A percentile compares a stretch with the other conserved stretches of the same genome.
Conservation (phyloP, 1,139 yeast species). For the Debaryomyces nepalensis region DNA sequence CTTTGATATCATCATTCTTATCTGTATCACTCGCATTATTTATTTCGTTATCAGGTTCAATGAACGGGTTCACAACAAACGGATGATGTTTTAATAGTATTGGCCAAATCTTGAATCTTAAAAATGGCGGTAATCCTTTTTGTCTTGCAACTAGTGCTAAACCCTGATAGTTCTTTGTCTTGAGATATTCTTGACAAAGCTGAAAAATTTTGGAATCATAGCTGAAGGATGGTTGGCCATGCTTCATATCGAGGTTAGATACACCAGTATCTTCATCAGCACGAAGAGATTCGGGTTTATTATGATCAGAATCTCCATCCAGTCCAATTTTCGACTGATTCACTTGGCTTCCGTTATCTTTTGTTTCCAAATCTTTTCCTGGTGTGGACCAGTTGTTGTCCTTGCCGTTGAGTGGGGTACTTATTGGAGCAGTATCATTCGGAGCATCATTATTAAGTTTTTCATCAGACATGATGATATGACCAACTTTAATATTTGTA, state of each 20-base stretch:
- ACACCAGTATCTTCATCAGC: slow-evolving; percentile 2
- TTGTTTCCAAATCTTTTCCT: not conserved
- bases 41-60: slow-evolving; percentile 56
- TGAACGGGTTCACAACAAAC: slow-evolving; percentile 74
- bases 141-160: slow-evolving; percentile 82
- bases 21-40: slow-evolving; percentile 11
- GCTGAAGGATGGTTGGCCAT: slow-evolving; percentile 40
- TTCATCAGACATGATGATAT: slow-evolving; percentile 1
- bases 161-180: slow-evolving; percentile 61
- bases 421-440: not conserved
- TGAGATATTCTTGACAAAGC: slow-evolving; percentile 47
- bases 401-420: not conserved
- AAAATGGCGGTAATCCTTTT: slow-evolving; percentile 82
- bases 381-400: not conserved
- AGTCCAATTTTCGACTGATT: not conserved
- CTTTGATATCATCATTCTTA: slow-evolving; percentile 28
- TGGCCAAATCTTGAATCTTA: slow-evolving; percentile 86
- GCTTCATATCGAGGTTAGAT: not conserved
- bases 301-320: not conserved
- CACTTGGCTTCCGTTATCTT: not conserved
- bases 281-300: not conserved
- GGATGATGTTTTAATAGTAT: slow-evolving; percentile 81
- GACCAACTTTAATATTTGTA: slow-evolving; percentile 1
- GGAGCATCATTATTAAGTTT: not conserved
- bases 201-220: slow-evolving; percentile 47